Evolutionary conservation across 78 protist genomes (phyloP), one percentile per base, ranked within the genome.

Genomic region (Speleostelium caveatum): DNA sequence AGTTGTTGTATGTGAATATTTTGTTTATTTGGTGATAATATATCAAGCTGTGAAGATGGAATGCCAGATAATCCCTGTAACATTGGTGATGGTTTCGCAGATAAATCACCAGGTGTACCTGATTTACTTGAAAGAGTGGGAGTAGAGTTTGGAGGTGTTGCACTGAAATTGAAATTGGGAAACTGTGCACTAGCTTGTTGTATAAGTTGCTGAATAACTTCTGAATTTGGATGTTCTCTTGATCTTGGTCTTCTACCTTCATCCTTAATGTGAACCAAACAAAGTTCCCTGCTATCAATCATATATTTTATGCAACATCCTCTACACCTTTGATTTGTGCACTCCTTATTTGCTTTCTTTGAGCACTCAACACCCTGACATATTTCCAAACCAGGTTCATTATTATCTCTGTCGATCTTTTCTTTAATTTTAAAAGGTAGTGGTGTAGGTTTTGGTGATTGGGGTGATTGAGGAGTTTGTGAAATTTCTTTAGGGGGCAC

Each of bases 301-400:
- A 80, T 80, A 55, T 68, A 58, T 30, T 56, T 65, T 21, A 80
- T 24, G 41, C 89, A 80, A 80, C 89, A 80, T 10, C 89, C 77
- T 38, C 89, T 28, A 56, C 89, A 80, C 19, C 89, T 56, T 7
- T 39, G 21, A 39, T 80, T 65, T 32, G n/a, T 68, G 39, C 89
- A 80, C 51, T 80, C 89, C 33, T 58, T 65, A 21, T 80, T 80
- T 26, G 77, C 35, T 41, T 80, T 80, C 32, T 80, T 80, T 56
- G 77, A 24, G 41, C 89, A 80, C 28, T 80, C 89, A 0, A 12
- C 26, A 42, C 89, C 66, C 21, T 51, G 39, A 33, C 55, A 73
- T n/a, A n/a, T n/a, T n/a, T n/a, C n/a, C n/a, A n/a, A n/a, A 21
- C 36, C 59, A 7, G 30, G 45, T 35, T 36, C 41, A 21, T 78